Conservation (phyloP, 139 green algal species). For the Coelastrella sp. region DNA sequence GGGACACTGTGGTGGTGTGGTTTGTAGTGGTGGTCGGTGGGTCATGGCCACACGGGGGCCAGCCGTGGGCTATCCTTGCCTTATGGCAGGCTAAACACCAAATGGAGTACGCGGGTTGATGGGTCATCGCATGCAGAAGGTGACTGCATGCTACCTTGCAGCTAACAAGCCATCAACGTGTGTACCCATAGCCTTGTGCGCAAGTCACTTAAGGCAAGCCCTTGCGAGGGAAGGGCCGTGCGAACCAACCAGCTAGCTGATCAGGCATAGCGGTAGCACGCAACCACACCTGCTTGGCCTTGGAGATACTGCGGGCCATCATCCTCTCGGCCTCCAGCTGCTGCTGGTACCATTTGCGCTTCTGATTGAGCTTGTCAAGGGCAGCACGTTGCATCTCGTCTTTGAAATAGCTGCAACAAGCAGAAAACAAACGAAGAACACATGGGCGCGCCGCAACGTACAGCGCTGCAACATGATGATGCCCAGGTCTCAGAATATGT, state of each 20-base stretch:
- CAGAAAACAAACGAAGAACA: neutral
- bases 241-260: slow-evolving; percentile 15
- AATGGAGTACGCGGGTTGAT: neutral
- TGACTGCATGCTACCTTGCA: neutral
- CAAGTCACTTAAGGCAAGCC: neutral
- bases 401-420: slow-evolving; percentile 46
- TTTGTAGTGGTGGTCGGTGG: no score
- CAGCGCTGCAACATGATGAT: neutral
- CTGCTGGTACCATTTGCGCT: slow-evolving; percentile 49
- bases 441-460: neutral
- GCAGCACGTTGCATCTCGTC: slow-evolving; percentile 36
- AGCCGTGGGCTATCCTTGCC: neutral
- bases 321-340: slow-evolving; percentile 48
- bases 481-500: no score
- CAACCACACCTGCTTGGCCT: slow-evolving; percentile 34
- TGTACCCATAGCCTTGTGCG: neutral
- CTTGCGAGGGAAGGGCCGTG: neutral
- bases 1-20: no score
- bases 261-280: slow-evolving; percentile 6
- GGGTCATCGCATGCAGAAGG: neutral
- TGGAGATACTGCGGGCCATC: slow-evolving; percentile 27
- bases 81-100: no score
- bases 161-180: neutral
- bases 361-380: slow-evolving; percentile 47
- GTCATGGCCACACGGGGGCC: neutral